These are phyloP conservation scores for Neurospora africana DNA, from an alignment of 495 filamentous ascomycete species.

Conservation along the genomic window DNA sequence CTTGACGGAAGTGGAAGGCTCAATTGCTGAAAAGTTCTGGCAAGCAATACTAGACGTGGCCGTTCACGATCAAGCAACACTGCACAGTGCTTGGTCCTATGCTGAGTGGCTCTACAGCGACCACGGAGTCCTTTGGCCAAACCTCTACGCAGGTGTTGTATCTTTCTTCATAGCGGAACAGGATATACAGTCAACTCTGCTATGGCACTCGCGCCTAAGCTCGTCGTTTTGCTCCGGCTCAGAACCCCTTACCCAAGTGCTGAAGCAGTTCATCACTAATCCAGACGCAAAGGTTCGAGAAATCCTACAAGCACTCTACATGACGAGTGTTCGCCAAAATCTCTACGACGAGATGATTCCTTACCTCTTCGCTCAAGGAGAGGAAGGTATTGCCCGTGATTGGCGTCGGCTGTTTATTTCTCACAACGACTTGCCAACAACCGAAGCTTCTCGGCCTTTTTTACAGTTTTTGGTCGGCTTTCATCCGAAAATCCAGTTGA, in stretches of 20 bases:
- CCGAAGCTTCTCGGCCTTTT: constrained; percentile 19
- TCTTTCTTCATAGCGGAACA: constrained; percentile 24
- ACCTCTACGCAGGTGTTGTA: constrained; percentile 24
- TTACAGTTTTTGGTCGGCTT: constrained; percentile 27
- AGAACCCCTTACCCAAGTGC: constrained; percentile 17
- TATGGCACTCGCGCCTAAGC: constrained; percentile 28
- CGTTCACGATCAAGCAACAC: constrained; percentile 27
- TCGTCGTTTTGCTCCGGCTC: constrained; percentile 22
- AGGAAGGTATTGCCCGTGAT: constrained; percentile 37
- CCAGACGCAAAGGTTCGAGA: constrained; percentile 14
- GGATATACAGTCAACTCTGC: constrained; percentile 20
- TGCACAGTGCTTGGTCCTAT: constrained; percentile 44
- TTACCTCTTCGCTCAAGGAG: constrained; percentile 38
- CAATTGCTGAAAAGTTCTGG: constrained; percentile 45
- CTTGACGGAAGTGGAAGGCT: constrained; percentile 15
- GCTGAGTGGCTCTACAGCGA: constrained; percentile 39
- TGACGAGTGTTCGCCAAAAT: constrained; percentile 39
- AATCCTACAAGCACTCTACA: constrained; percentile 35
- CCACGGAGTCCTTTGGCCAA: constrained; percentile 40
- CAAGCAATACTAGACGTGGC: constrained; percentile 41
- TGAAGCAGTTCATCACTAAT: constrained; percentile 24
- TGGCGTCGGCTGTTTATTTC: constrained; percentile 43
- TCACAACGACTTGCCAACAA: constrained; percentile 23
- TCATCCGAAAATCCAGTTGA: constrained; percentile 11
- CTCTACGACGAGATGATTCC: constrained; percentile 55